Evolutionary conservation across 768 basidiomycete genomes (phyloP).

Genomic region (Boletus rubroflammeus): DNA sequence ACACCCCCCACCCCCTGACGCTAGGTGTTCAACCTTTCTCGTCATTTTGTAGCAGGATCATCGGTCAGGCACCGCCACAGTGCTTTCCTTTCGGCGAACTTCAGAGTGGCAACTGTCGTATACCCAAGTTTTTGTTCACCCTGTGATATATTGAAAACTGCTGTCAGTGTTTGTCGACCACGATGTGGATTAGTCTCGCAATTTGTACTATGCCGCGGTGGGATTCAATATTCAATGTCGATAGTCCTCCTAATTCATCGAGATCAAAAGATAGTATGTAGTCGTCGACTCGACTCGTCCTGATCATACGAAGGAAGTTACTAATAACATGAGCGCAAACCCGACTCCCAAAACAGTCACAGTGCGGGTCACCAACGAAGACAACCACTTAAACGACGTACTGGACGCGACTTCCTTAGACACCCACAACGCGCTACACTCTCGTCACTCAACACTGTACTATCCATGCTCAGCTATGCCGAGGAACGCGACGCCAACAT

Average conservation of each 20-base stretch:
- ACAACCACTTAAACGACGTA: background rate
- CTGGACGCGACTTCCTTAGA: background rate
- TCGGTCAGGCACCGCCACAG: constrained; percentile 7
- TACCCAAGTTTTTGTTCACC: constrained; percentile 14
- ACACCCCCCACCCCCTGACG: background rate
- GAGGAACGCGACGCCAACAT: constrained; percentile 36
- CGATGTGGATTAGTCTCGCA: background rate
- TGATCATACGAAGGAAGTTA: background rate
- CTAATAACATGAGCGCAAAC: background rate
- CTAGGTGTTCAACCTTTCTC: constrained; percentile 5
- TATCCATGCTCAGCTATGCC: constrained; percentile 28
- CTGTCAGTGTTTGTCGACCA: background rate
- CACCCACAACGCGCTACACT: background rate
- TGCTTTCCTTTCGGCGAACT: constrained; percentile 1
- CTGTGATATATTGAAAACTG: constrained; percentile 3
- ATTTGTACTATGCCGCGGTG: background rate
- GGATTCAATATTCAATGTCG: background rate
- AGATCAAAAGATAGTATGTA: background rate
- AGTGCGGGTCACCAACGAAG: background rate
- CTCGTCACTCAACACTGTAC: background rate
- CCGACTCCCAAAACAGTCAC: background rate
- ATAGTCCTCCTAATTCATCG: background rate
- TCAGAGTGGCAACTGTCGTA: constrained; percentile 8
- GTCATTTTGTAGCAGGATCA: constrained; percentile 7
- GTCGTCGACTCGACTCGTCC: too few relatives aligned